Base-by-base conservation (phyloP, 148 eudicot species). In the Persicaria tinctoria region DNA sequence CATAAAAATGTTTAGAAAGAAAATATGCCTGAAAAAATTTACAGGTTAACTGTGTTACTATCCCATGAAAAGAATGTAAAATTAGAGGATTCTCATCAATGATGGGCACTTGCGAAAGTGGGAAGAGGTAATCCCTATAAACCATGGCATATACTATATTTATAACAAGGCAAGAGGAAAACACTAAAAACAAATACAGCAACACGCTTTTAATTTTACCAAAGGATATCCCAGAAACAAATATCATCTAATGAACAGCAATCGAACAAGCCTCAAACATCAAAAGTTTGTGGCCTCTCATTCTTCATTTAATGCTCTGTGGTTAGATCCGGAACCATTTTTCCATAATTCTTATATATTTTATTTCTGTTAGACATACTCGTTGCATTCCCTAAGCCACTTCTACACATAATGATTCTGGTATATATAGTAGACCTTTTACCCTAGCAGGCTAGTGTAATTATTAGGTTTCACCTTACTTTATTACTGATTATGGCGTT, bases 221-320 rank as follows among this genome's bases (percentile, higher is more conserved):
- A 66, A 38, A 64, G 41, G 18, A 66, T 66, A 66, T 41, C 47
- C 70, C 17, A 44, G 70, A 63, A 63, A 44, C 47, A 66, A 41
- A 66, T 14, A 66, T 66, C 18, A 44, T 66, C 70, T 44, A 66
- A 13, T 32, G 16, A 41, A 44, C 48, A 41, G 70, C 4, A 12
- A 66, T 66, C 12, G 18, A 12, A 66, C 70, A 66, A 12, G 48
- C 68, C 38, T 59, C 66, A 59, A 17, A 63, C 5, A 8, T 63
- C 45, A 38, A 63, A 63, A 63, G 68, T 32, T 63, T 32, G 68
- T 2, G 68, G 44, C 16, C 47, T 8, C 13, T 32, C 41, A 32
- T 32, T 57, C 32, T 44, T 66, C 48, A 66, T 66, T 8, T 32
- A 10, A 27, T 63, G 4, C 68, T 62, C 8, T 12, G 13, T 27